Evolutionary conservation across 768 basidiomycete genomes (phyloP).

Genomic region (Tephrocybe sp.): DNA sequence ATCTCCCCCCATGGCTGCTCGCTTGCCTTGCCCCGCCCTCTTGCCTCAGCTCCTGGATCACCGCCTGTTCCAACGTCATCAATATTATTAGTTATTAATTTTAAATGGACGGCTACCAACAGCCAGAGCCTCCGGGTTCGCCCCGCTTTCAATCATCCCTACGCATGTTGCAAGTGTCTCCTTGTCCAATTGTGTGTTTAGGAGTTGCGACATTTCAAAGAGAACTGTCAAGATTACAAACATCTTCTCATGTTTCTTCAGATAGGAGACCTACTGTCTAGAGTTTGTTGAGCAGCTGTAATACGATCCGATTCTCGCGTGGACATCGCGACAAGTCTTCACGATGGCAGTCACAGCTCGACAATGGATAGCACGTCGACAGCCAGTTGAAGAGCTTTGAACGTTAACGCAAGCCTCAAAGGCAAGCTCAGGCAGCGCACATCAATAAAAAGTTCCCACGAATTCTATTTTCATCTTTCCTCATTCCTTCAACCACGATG

Average conservation of each 20-base stretch:
- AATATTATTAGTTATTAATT: not conserved
- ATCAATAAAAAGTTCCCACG: slow-evolving; percentile 7
- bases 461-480: slow-evolving; percentile 5
- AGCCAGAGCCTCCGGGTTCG: slow-evolving; percentile 89
- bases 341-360: not conserved
- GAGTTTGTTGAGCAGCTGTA: slow-evolving; percentile 63
- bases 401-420: too few relatives aligned
- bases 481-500: slow-evolving; percentile 22
- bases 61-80: slow-evolving; percentile 49
- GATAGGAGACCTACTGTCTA: slow-evolving; percentile 53
- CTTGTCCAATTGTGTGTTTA: slow-evolving; percentile 86
- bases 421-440: not conserved
- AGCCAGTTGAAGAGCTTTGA: too few relatives aligned
- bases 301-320: slow-evolving; percentile 58
- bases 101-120: slow-evolving; percentile 37
- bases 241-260: not conserved
- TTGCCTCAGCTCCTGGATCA: slow-evolving; percentile 78
- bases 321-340: slow-evolving; percentile 29
- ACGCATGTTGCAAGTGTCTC: slow-evolving; percentile 92
- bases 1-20: slow-evolving; percentile 5
- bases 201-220: slow-evolving; percentile 82
- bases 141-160: slow-evolving; percentile 88
- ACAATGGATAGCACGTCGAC: too few relatives aligned
- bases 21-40: slow-evolving; percentile 49
- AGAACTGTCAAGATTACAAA: slow-evolving; percentile 61